Evolutionary conservation across 352 stramenopile genomes (phyloP).

Genomic region (Globisporangium splendens): DNA sequence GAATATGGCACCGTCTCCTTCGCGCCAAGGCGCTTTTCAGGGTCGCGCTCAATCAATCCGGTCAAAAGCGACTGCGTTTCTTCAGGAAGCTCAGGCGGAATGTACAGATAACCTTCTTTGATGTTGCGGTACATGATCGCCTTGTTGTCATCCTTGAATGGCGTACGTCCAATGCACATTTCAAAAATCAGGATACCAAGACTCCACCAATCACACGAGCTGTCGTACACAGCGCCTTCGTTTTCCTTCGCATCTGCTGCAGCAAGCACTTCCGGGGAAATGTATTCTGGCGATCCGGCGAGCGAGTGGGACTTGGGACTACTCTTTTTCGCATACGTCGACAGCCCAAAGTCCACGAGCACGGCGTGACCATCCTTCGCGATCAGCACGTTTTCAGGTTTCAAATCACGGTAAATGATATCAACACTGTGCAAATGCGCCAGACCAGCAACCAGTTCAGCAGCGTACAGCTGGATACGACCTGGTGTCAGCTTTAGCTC

Average conservation of each 20-base stretch:
- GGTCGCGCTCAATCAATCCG: slow-evolving; percentile 77
- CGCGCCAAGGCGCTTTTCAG: slow-evolving; percentile 63
- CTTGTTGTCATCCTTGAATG: slow-evolving; percentile 91
- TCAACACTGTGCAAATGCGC: slow-evolving; percentile 88
- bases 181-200: slow-evolving; percentile 90
- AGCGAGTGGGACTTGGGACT: slow-evolving; percentile 67
- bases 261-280: slow-evolving; percentile 88
- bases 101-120: slow-evolving; percentile 73
- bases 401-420: slow-evolving; percentile 89
- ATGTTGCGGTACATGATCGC: slow-evolving; percentile 93
- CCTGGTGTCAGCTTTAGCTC: slow-evolving; percentile 63
- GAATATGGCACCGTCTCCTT: slow-evolving; percentile 79
- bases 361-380: slow-evolving; percentile 87
- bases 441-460: slow-evolving; percentile 75
- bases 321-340: slow-evolving; percentile 62
- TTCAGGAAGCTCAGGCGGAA: slow-evolving; percentile 71
- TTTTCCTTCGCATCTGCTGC: slow-evolving; percentile 45
- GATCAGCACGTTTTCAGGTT: slow-evolving; percentile 87
- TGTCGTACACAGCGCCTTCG: slow-evolving; percentile 55
- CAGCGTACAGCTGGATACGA: slow-evolving; percentile 83
- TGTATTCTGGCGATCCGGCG: slow-evolving; percentile 87
- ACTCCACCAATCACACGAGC: slow-evolving; percentile 89
- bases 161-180: slow-evolving; percentile 87
- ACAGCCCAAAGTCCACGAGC: slow-evolving; percentile 90
- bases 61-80: slow-evolving; percentile 69